A percentile compares a stretch with the other conserved stretches of the same genome.
Conservation (phyloP, 345 rosid species). For the Carallia brachiata region DNA sequence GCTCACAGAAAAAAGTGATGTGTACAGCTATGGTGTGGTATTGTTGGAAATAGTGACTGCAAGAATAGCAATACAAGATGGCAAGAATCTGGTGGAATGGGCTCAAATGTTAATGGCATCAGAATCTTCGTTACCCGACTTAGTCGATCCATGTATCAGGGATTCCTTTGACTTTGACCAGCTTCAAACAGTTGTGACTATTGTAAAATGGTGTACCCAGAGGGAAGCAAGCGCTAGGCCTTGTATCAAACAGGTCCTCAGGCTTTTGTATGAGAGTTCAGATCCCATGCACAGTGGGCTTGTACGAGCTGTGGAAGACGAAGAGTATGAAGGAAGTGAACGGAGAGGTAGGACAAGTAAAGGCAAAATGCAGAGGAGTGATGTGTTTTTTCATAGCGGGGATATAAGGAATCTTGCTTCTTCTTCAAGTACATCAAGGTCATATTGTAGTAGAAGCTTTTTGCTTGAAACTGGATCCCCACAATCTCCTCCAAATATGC, state of each 20-base stretch:
- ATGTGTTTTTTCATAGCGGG: conserved; percentile 47
- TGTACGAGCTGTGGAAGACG: conserved; percentile 59
- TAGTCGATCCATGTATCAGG: conserved; percentile 63
- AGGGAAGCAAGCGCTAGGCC: conserved; percentile 77
- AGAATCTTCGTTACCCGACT: conserved; percentile 49
- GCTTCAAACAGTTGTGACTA: conserved; percentile 58
- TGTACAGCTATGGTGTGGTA: conserved; percentile 93
- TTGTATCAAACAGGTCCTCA: conserved; percentile 80
- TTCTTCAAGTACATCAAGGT: conserved; percentile 89
- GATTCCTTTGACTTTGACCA: conserved; percentile 67
- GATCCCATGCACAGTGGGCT: conserved; percentile 80
- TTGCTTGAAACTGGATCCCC: conserved; percentile 83
- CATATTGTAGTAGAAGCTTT: conserved; percentile 85
- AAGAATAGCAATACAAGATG: conserved; percentile 72
- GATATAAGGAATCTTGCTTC: conserved; percentile 76
- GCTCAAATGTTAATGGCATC: conserved; percentile 51
- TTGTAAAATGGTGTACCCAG: conserved; percentile 90
- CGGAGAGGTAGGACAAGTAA: conserved; percentile 57
- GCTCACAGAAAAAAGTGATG: conserved; percentile 87
- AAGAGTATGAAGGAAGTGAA: conserved; percentile 57
- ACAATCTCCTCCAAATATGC: conserved; percentile 60
- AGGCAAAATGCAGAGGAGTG: conserved; percentile 53
- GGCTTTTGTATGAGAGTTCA: conserved; percentile 77
- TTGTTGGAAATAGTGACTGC: conserved; percentile 79
- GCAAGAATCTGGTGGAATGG: conserved; percentile 75